Evolutionary conservation across 2,329 filamentous ascomycete species (phyloP).

Genomic region (Geosmithia flava): DNA sequence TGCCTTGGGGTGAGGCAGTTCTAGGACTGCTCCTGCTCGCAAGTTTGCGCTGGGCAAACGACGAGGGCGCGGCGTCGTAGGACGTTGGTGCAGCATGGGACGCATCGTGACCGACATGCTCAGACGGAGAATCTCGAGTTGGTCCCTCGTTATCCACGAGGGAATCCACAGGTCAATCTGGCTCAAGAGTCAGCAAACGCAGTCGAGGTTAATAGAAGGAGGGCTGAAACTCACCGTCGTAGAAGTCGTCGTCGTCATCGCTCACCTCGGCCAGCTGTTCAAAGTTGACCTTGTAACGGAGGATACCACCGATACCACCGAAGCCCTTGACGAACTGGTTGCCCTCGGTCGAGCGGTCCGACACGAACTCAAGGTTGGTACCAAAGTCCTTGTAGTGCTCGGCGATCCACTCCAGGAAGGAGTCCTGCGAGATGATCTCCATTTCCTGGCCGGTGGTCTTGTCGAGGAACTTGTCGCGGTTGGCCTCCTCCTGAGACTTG

Average conservation of each 20-base stretch:
- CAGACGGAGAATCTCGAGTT: conserved; percentile 47
- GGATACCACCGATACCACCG: conserved; percentile 91
- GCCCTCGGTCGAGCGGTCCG: conserved; percentile 91
- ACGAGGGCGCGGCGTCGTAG: conserved; percentile 30
- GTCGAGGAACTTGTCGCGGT: conserved; percentile 83
- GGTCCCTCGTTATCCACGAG: conserved; percentile 79
- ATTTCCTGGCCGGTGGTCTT: conserved; percentile 94
- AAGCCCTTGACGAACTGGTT: conserved; percentile 99
- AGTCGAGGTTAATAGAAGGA: background rate
- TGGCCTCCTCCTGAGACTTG: conserved; percentile 58
- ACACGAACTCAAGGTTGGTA: conserved; percentile 91
- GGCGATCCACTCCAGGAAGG: conserved; percentile 99
- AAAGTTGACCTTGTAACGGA: conserved; percentile 99
- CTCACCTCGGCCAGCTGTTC: conserved; percentile 93
- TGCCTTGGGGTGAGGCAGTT: conserved; percentile 26
- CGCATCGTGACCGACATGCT: conserved; percentile 27
- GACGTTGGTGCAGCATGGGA: conserved; percentile 24
- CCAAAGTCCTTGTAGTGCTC: conserved; percentile 98
- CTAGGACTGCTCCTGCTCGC: conserved; percentile 32
- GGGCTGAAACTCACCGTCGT: conserved; percentile 39
- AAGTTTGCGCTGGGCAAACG: conserved; percentile 32
- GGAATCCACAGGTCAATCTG: conserved; percentile 83
- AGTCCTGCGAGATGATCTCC: conserved; percentile 77
- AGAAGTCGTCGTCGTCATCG: conserved; percentile 92
- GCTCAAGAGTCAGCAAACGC: background rate